Evolutionary conservation across 2,329 filamentous ascomycete genomes (phyloP).

Genomic region (Apiospora arundinis): DNA sequence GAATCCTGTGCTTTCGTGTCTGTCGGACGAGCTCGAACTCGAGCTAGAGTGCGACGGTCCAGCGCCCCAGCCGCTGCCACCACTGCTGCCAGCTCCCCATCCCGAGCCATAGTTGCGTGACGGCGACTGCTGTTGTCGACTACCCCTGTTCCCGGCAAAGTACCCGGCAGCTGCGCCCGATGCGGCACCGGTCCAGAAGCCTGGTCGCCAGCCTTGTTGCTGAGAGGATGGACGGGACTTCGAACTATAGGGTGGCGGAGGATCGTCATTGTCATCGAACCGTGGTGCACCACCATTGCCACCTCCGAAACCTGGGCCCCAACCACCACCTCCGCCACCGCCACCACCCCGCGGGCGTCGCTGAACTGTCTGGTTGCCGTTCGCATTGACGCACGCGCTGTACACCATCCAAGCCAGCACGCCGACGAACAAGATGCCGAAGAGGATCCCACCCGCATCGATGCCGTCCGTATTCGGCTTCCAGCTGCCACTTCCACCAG

Average conservation of each 20-base stretch:
- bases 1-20: slow-evolving; percentile 75
- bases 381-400: slow-evolving; percentile 49
- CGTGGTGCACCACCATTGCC: slow-evolving; percentile 3
- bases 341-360: slow-evolving; percentile 39
- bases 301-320: slow-evolving; percentile 47
- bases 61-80: slow-evolving; percentile 36
- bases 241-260: slow-evolving; percentile 60
- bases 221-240: slow-evolving; percentile 43
- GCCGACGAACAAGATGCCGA: slow-evolving; percentile 66
- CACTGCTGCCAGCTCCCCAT: slow-evolving; percentile 43
- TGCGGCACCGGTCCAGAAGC: slow-evolving; percentile 75
- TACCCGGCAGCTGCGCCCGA: slow-evolving; percentile 75
- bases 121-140: slow-evolving; percentile 41
- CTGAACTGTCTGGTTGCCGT: slow-evolving; percentile 24
- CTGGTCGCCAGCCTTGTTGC: slow-evolving; percentile 68
- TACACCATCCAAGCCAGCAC: slow-evolving; percentile 69
- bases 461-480: slow-evolving; percentile 39
- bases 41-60: slow-evolving; percentile 44
- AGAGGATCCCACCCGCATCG: slow-evolving; percentile 50
- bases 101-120: slow-evolving; percentile 34
- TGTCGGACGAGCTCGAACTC: slow-evolving; percentile 49
- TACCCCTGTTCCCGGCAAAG: slow-evolving; percentile 58
- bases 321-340: slow-evolving; percentile 47
- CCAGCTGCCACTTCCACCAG: slow-evolving; percentile 40
- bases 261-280: slow-evolving; percentile 48